phyloP scores from a whole-genome alignment of 805 yeast genomes.

The Jamesozyma rosinii region DNA sequence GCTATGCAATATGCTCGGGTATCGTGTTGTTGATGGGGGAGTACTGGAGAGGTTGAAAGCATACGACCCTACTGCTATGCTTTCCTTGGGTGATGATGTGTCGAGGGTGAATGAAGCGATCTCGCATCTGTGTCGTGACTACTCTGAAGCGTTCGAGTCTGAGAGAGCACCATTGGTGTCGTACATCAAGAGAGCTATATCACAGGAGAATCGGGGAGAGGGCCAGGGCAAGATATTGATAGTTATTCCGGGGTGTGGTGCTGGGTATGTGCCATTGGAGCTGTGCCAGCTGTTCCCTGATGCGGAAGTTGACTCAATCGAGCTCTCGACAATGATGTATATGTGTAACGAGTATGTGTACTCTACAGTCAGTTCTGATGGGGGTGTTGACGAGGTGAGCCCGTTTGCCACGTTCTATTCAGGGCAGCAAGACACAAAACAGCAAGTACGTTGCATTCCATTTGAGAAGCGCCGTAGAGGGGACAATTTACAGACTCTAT shows the following conservation, averaged over 20 bases:
- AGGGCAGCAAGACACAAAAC: constrained; percentile 41
- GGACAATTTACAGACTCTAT: constrained; percentile 33
- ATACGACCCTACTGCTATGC: background rate
- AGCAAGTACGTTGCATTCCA: constrained; percentile 41
- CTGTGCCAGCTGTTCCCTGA: constrained; percentile 34
- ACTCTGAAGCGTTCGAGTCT: constrained; percentile 42
- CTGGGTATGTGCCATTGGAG: constrained; percentile 69
- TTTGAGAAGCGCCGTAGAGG: background rate
- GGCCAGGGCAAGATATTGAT: constrained; percentile 28
- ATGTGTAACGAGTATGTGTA: constrained; percentile 46
- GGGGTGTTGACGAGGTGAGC: constrained; percentile 14
- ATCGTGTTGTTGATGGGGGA: background rate
- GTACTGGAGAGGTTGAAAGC: background rate
- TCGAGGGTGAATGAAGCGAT: constrained; percentile 55
- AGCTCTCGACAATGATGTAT: constrained; percentile 68
- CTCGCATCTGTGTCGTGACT: constrained; percentile 73
- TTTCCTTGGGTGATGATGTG: background rate
- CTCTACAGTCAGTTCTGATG: background rate
- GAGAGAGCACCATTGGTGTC: constrained; percentile 48
- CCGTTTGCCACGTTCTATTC: constrained; percentile 64
- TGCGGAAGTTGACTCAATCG: constrained; percentile 60
- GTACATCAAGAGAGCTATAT: constrained; percentile 37
- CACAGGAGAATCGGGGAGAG: too few species aligned
- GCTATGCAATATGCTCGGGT: background rate
- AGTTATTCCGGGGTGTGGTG: constrained; percentile 81